Evolutionary conservation across 2,329 filamentous ascomycete species (phyloP).

Genomic region (Colletotrichum sojae): DNA sequence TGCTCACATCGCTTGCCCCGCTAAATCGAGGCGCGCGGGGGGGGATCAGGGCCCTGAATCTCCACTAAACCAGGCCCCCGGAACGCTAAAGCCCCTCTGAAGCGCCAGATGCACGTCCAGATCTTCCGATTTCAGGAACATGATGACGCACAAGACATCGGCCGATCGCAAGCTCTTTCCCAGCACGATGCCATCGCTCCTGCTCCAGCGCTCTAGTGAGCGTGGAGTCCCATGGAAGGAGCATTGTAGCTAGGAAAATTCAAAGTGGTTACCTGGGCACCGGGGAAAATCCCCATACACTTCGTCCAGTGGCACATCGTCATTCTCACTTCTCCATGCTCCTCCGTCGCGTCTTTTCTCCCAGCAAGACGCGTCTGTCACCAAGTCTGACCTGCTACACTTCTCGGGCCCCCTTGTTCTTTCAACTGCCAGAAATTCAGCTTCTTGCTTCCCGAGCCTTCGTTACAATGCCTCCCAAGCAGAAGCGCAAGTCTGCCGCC

Average conservation of each 20-base stretch:
- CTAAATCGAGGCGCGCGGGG: not conserved
- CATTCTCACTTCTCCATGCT: conserved; percentile 10
- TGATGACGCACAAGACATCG: conserved; percentile 42
- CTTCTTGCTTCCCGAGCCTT: not conserved
- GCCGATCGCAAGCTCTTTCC: conserved; percentile 36
- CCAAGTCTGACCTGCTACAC: not conserved
- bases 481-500: conserved; percentile 47
- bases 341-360: conserved; percentile 18
- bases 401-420: not conserved
- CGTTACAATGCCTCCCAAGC: conserved; percentile 47
- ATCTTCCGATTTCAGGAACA: conserved; percentile 41
- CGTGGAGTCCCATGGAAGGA: not conserved
- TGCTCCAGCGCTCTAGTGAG: not conserved
- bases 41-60: not conserved
- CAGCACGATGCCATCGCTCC: conserved; percentile 21
- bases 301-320: not conserved
- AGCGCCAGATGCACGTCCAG: conserved; percentile 33
- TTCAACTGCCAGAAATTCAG: not conserved
- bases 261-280: not conserved
- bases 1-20: not conserved
- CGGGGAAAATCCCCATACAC: not conserved
- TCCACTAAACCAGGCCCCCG: conserved; percentile 27
- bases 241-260: not conserved
- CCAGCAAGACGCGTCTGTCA: not conserved
- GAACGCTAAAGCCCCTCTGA: conserved; percentile 31